Evolutionary conservation across 148 eudicot species (phyloP).

Genomic region (Camellia granthamiana): DNA sequence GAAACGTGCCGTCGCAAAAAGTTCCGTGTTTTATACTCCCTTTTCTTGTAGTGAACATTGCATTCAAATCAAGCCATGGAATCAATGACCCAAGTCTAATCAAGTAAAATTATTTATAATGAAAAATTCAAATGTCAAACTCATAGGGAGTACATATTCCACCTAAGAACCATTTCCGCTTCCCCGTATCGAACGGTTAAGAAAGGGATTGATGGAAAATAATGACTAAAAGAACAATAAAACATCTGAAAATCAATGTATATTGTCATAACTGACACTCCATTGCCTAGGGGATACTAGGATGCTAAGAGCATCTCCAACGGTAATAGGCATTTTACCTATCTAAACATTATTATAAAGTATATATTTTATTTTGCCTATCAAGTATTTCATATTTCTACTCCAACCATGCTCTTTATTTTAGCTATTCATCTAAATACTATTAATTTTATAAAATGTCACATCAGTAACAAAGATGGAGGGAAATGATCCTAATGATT

Average conservation of each 20-base stretch:
- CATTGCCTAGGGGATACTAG: not conserved
- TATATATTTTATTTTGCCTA: too few relatives aligned
- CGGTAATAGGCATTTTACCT: too few relatives aligned
- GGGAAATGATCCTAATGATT: too few relatives aligned
- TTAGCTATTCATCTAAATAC: too few relatives aligned
- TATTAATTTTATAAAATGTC: too few relatives aligned
- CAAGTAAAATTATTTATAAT: not conserved
- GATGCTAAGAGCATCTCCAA: not conserved
- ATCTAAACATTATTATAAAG: too few relatives aligned
- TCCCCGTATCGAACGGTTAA: not conserved
- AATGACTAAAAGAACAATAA: not conserved
- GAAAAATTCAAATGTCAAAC: not conserved
- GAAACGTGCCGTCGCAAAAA: too few relatives aligned
- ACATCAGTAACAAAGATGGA: too few relatives aligned
- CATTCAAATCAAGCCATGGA: not conserved
- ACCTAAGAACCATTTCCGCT: not conserved
- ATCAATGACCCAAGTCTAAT: not conserved
- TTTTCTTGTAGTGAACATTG: too few relatives aligned
- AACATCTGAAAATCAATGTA: not conserved
- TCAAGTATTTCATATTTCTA: too few relatives aligned
- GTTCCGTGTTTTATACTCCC: too few relatives aligned
- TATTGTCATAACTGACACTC: not conserved
- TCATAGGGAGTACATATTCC: not conserved
- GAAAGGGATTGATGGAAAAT: not conserved
- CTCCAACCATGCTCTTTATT: too few relatives aligned